Percentiles rank a stretch among this genome's conserved stretches.
These are phyloP conservation scores for Mucor circinelloides DNA, from an alignment of 371 early-diverging fungal species.

Conservation along the genomic window DNA sequence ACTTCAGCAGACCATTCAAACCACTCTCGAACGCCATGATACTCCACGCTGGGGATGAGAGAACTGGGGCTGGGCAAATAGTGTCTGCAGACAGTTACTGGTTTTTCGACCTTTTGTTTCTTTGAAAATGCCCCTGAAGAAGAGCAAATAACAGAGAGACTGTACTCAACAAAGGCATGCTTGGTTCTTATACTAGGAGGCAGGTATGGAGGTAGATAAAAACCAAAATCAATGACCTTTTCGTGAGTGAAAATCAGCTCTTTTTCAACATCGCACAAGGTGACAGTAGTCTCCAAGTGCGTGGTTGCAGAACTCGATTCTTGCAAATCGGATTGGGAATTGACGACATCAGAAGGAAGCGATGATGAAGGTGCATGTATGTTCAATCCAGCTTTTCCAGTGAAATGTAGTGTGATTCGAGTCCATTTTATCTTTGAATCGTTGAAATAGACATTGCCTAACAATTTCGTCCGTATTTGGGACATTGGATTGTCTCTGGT, in stretches of 20 bases:
- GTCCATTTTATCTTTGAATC: slow-evolving; percentile 45
- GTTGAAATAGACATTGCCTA: slow-evolving; percentile 39
- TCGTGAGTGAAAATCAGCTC: slow-evolving; percentile 43
- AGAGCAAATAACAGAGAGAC: slow-evolving; percentile 34
- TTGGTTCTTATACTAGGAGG: slow-evolving; percentile 38
- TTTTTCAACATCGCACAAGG: slow-evolving; percentile 47
- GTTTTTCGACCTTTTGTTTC: slow-evolving; percentile 19
- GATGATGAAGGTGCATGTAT: slow-evolving; percentile 24
- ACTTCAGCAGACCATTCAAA: slow-evolving; percentile 48
- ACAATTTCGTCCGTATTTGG: slow-evolving; percentile 36
- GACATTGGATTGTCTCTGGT: slow-evolving; percentile 43
- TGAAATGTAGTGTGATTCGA: slow-evolving; percentile 42
- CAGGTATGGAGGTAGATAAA: slow-evolving; percentile 39
- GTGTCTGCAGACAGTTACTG: slow-evolving; percentile 37
- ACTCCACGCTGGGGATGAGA: slow-evolving; percentile 39
- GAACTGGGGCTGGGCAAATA: slow-evolving; percentile 46
- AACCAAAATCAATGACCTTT: slow-evolving; percentile 38
- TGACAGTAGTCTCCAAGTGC: slow-evolving; percentile 28
- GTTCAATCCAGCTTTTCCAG: slow-evolving; percentile 36
- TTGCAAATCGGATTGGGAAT: slow-evolving; percentile 9
- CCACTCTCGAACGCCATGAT: slow-evolving; percentile 38
- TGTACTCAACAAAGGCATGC: slow-evolving; percentile 43
- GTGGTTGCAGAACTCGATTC: slow-evolving; percentile 12
- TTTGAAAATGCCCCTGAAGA: slow-evolving; percentile 23
- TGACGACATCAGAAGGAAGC: slow-evolving; percentile 15